These are phyloP conservation scores for Hypseocharis bilobata DNA, from an alignment of 441 rosid species.

Conservation along the genomic window DNA sequence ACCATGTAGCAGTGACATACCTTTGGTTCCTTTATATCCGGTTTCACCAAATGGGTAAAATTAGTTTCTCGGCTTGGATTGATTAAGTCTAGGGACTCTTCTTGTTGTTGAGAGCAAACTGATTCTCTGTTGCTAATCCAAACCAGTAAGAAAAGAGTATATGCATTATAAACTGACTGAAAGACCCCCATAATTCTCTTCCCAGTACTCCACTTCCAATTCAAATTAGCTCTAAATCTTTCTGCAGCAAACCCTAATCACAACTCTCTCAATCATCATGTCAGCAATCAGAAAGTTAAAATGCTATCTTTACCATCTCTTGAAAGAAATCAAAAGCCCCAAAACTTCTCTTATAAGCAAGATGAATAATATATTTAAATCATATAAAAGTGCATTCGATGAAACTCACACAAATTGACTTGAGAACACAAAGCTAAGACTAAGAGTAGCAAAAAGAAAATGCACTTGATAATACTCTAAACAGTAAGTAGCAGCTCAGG, in stretches of 20 bases:
- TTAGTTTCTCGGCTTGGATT: background rate
- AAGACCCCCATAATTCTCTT: background rate
- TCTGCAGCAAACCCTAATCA: background rate
- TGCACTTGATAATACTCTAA: background rate
- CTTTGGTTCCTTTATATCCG: background rate
- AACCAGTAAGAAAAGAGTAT: background rate
- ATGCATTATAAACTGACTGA: background rate
- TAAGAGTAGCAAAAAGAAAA: background rate
- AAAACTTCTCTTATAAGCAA: background rate
- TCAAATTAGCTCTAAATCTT: background rate
- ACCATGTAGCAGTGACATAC: background rate
- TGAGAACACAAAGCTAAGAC: background rate
- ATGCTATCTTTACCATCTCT: background rate
- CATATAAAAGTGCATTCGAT: too few species aligned
- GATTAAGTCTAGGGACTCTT: background rate
- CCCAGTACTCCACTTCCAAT: background rate
- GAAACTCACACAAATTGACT: background rate
- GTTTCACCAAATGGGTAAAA: background rate
- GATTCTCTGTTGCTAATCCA: background rate
- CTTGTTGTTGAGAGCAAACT: constrained; percentile 1
- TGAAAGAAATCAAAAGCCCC: background rate
- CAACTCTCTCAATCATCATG: background rate
- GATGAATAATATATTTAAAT: background rate
- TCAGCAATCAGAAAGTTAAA: background rate
- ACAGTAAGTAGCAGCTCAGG: background rate